Base-by-base conservation (phyloP, 192 early-diverging fungal genomes). In the Coemansia sp. region DNA sequence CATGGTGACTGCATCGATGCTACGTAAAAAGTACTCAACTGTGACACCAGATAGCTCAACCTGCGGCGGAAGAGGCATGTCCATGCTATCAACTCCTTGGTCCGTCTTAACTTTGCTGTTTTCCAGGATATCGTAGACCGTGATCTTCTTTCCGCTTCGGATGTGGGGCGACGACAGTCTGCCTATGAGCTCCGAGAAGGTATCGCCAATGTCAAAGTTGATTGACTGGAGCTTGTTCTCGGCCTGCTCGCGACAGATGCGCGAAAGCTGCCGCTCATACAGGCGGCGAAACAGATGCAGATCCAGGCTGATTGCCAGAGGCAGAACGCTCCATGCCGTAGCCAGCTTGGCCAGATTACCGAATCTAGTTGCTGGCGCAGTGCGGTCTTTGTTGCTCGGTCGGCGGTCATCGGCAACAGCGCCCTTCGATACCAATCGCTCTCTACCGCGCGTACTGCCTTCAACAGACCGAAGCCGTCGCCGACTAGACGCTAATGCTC, bases 161-260 rank as follows among this genome's bases (percentile, higher is more conserved):
- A 63, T 49, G 8, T 69, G 60, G 16, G 68, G 69, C 54, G 60
- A 54, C 26, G 69, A 48, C n/a, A 80, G 56, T 4, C 72, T 54
- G 39, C 67, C 53, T 2, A 81, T 56, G 0, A 81, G 67, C 40
- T 81, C 78, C 3, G 78, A 75, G 38, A 81, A 81, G 6, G 78
- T 72, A 23, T 81, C 73, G 54, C 73, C 78, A 16, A 75, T 75
- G 40, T 81, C 78, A 75, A 81, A 81, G 63, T 52, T 72, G 45
- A 75, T 72, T 7, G 78, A 75, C 67, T 72, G 64, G 56, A 81
- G 70, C 58, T 81, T 81, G 73, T 75, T 67, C 64, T 81, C 78
- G 9, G 78, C 78, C 59, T 81, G 78, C 67, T 81, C 78, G 60
- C 73, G 78, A 47, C 73, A 75, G 60, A 81, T 81, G 15, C 78